Base-by-base conservation (phyloP, 164 flowering plant species). In the Pachysandra terminalis region DNA sequence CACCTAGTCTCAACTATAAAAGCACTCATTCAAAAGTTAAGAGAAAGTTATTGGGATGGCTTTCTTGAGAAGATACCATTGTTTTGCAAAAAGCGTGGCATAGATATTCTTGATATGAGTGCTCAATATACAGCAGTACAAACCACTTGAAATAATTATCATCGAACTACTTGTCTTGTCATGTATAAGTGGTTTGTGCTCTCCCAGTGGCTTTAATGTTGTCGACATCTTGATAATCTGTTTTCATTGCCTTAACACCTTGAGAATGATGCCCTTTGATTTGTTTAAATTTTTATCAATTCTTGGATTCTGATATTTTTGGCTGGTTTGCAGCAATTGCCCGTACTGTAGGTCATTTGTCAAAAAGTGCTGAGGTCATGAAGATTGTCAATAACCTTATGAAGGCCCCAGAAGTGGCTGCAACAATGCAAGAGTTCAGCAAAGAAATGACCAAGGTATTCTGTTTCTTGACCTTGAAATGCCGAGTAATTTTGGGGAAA, bases 391-490 rank as follows among this genome's bases (percentile, higher is more conserved):
- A 92, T 75, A 79, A 86, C 69, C 98, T 95, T 19, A 95, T 95
- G 98, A 95, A 90, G 72, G 98, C 98, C 67, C 98, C 98, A 56
- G 82, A 89, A 79, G 71, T 92, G 76, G 96, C 98, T 73, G 83
- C 77, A 21, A 95, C 97, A 45, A 45, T 45, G 51, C 51, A 45
- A 45, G 51, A 45, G 10, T 45, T 45, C 51, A 45, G 51, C 51
- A 45, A 45, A 45, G 51, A 45, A 45, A 45, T 45, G 51, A 45
- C 51, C 6, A 45, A 45, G 51, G 51, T 45, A 45, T 45, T 45
- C 10, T 45, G 51, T 45, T 45, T 45, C 15, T 45, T 15, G 10
- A 10, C 51, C 51, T 12, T 45, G 14, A 10, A 45, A 45, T 45
- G 3, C 37, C 37, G 7, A 32, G 37, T 32, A 32, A 32, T 32